Evolutionary conservation across 208 protist species (phyloP).

Genomic region (Trichomonas vaginalis): DNA sequence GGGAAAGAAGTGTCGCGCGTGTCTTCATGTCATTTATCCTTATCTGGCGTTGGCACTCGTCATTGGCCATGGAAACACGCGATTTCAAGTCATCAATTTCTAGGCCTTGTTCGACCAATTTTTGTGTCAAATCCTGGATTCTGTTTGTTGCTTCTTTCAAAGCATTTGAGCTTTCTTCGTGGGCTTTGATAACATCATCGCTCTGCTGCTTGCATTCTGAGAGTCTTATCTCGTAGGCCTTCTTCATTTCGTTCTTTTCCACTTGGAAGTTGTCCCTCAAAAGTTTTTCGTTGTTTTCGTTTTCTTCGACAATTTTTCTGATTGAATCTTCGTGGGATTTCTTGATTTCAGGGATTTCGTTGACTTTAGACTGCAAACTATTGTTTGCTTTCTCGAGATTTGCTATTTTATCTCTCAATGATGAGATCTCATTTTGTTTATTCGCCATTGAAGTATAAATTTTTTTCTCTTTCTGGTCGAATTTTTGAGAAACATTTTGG

Average conservation of each 20-base stretch:
- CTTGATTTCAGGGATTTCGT: not conserved
- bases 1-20: not conserved
- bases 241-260: not conserved
- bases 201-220: not conserved
- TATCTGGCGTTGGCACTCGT: not conserved
- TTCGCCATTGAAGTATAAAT: not conserved
- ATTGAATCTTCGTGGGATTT: not conserved
- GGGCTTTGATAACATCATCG: not conserved
- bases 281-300: not conserved
- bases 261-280: not conserved
- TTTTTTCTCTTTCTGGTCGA: not conserved
- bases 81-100: not conserved
- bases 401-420: not conserved
- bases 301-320: not conserved
- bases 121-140: not conserved
- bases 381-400: not conserved
- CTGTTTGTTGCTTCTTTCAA: not conserved
- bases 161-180: not conserved
- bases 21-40: not conserved
- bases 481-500: not conserved
- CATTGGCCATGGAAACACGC: not conserved
- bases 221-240: not conserved
- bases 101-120: not conserved
- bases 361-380: not conserved
- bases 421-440: not conserved